phyloP scores from a whole-genome alignment of 2,329 filamentous ascomycete species.

The Ascochyta clinopodiicola region DNA sequence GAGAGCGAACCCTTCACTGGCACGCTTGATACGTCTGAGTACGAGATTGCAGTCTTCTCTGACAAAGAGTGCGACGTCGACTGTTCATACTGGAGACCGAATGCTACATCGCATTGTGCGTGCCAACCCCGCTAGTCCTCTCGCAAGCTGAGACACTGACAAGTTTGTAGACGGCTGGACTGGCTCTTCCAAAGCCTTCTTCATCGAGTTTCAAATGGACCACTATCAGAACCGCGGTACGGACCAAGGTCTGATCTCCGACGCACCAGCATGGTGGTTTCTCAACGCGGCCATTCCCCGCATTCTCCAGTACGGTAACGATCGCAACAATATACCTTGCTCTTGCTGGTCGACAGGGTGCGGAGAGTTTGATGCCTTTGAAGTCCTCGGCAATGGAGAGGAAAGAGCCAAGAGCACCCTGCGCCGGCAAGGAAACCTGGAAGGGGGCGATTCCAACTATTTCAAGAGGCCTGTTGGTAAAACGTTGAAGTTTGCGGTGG shows the following conservation, averaged over 20 bases:
- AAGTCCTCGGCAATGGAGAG: conserved; percentile 71
- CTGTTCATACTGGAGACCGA: conserved; percentile 58
- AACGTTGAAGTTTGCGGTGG: conserved; percentile 66
- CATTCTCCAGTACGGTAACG: conserved; percentile 69
- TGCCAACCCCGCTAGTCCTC: background rate
- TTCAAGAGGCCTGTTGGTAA: conserved; percentile 68
- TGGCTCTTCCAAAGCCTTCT: conserved; percentile 73
- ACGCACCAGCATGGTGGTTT: conserved; percentile 79
- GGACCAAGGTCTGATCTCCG: conserved; percentile 54
- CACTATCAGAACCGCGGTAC: conserved; percentile 42
- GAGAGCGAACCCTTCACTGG: conserved; percentile 59
- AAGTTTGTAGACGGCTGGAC: conserved; percentile 68
- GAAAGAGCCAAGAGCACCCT: conserved; percentile 73
- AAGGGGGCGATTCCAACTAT: conserved; percentile 73
- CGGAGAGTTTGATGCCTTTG: conserved; percentile 78
- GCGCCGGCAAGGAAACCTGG: conserved; percentile 62
- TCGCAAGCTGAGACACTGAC: background rate
- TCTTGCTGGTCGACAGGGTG: conserved; percentile 75
- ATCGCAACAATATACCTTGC: conserved; percentile 58
- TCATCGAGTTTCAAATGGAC: conserved; percentile 75
- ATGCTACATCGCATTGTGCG: conserved; percentile 59
- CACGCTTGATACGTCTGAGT: conserved; percentile 43
- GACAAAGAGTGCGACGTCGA: conserved; percentile 53
- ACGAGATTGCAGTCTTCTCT: conserved; percentile 45
- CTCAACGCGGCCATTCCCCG: conserved; percentile 76